Evolutionary conservation across 2,329 filamentous ascomycete species (phyloP), one percentile per base, ranked within the genome.

Genomic region (Ploettnerulaceae sp.): DNA sequence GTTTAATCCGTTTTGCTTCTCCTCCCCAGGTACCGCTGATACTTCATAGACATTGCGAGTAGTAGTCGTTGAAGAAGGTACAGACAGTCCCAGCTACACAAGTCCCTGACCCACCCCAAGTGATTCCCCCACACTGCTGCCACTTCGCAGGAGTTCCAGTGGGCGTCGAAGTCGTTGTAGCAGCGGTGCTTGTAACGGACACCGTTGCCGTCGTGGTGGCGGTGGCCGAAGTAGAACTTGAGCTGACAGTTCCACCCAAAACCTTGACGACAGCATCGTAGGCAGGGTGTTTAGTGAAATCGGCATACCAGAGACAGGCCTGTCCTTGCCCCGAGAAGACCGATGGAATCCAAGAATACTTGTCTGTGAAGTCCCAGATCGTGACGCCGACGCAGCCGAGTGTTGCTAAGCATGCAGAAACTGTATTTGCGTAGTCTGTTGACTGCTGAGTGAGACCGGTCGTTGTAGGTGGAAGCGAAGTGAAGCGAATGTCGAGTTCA

Each of bases 401-500:
- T 1, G 49, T 50, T 2, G 36, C 47, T 6, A 62, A 36, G 29
- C 61, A 63, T 0, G 60, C 58, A 3, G 26, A 36, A 6, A 62
- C 56, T 1, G 54, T 54, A 22, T 54, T 61, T 22, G 45, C 69
- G 50, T 77, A 81, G 35, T 75, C 72, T 14, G 58, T 56, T 0
- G 69, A 70, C 63, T 82, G 77, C 20, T 69, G 67, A 12, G 62
- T 59, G 14, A 70, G 60, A 22, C 66, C 67, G 1, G 66, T 58
- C 1, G 61, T 57, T 3, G 64, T 69, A 3, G 71, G 62, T 0
- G 78, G 76, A 9, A 79, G 61, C 4, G 58, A 60, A 2, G 45
- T 41, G 45, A 74, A 71, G 22, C 78, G 69, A 51, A 83, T 75
- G 57, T 83, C 80, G 12, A 83, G 67, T 65, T 84, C 79, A 1